phyloP scores from a whole-genome alignment of 495 filamentous ascomycete genomes.

The Hypoxylon intermedium region DNA sequence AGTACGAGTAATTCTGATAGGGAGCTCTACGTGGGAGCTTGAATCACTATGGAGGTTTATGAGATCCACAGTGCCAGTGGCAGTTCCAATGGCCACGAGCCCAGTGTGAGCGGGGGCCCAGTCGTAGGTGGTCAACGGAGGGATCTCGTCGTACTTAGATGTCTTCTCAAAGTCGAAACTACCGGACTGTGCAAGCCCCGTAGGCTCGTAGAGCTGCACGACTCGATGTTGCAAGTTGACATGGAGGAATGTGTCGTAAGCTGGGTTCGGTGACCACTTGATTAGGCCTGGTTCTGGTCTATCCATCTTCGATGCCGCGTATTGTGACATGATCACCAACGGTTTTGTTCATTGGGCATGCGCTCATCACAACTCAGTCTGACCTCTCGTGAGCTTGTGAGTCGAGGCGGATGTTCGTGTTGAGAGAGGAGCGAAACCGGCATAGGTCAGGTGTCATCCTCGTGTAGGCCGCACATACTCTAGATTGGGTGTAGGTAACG shows the following conservation, averaged over 20 bases:
- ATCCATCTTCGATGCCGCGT: constrained; percentile 52
- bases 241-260: constrained; percentile 72
- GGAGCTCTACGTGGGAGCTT: constrained; percentile 71
- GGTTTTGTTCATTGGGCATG: neutral
- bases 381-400: neutral
- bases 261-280: constrained; percentile 86
- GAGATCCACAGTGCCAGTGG: constrained; percentile 83
- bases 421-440: constrained; percentile 9
- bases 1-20: constrained; percentile 82
- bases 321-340: constrained; percentile 34
- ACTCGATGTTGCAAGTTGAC: constrained; percentile 82
- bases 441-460: constrained; percentile 17
- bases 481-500: no score
- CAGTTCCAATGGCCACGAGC: constrained; percentile 83
- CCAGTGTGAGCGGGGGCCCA: constrained; percentile 79
- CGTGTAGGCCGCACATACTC: constrained; percentile 3
- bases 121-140: constrained; percentile 89
- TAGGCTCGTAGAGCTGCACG: constrained; percentile 79
- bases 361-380: neutral
- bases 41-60: constrained; percentile 73
- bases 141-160: constrained; percentile 78
- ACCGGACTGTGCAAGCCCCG: constrained; percentile 60
- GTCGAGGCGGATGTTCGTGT: constrained; percentile 3
- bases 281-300: constrained; percentile 65
- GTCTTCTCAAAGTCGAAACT: constrained; percentile 70